A percentile compares a stretch with the other conserved stretches of the same genome.
Conservation (phyloP, 768 basidiomycete genomes). For the Podaxis sp. region DNA sequence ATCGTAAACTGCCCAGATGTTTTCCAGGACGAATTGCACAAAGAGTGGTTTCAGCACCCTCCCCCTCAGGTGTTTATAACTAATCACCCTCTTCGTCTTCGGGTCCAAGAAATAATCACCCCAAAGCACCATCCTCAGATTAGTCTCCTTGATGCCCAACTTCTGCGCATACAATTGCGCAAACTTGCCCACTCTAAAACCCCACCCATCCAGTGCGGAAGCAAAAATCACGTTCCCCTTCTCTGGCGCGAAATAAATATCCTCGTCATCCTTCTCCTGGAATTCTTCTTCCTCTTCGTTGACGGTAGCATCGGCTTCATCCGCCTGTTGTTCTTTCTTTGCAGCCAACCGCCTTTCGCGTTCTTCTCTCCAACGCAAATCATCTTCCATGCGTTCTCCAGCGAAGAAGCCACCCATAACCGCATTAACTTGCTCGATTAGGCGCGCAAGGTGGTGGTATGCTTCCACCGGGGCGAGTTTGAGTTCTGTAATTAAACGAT, state of each 20-base stretch:
- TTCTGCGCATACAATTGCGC: slow-evolving; percentile 90
- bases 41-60: slow-evolving; percentile 91
- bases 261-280: slow-evolving; percentile 96
- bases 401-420: slow-evolving; percentile 98
- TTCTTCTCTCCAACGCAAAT: slow-evolving; percentile 91
- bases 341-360: slow-evolving; percentile 77
- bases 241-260: slow-evolving; percentile 96
- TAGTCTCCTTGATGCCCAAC: slow-evolving; percentile 86
- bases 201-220: slow-evolving; percentile 96
- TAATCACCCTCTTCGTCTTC: slow-evolving; percentile 91
- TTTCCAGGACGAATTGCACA: slow-evolving; percentile 96
- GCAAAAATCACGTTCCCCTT: slow-evolving; percentile 96
- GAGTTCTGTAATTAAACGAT: slow-evolving; percentile 91
- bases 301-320: slow-evolving; percentile 59
- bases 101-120: slow-evolving; percentile 97
- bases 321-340: slow-evolving; percentile 70
- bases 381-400: slow-evolving; percentile 94
- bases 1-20: slow-evolving; percentile 97
- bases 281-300: slow-evolving; percentile 69
- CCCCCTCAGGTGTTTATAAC: slow-evolving; percentile 85
- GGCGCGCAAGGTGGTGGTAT: slow-evolving; percentile 88
- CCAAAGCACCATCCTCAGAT: slow-evolving; percentile 87
- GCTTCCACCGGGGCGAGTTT: slow-evolving; percentile 90
- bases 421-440: slow-evolving; percentile 97
- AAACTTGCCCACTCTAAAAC: slow-evolving; percentile 91